A percentile compares a stretch with the other conserved stretches of the same genome.
Conservation (phyloP, 331 rosid species). For the Pyrus hybrid region DNA sequence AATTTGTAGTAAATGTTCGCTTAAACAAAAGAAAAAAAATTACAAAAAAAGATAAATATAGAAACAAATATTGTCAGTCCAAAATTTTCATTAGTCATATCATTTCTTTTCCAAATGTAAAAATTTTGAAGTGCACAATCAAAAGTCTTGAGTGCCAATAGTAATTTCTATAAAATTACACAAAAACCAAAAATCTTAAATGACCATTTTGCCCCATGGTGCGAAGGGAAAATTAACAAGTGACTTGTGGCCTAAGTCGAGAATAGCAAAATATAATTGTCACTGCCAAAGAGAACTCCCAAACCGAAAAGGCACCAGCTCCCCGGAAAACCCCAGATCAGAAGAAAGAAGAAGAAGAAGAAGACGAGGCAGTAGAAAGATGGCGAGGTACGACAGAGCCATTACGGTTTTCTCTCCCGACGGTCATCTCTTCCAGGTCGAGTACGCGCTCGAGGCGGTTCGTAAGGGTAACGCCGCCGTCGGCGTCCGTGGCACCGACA, state of each 20-base stretch:
- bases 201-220: background rate
- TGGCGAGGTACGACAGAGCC: conserved; percentile 99
- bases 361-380: background rate
- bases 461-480: conserved; percentile 99
- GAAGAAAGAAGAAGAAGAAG: background rate
- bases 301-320: background rate
- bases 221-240: background rate
- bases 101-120: no score
- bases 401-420: conserved; percentile 96
- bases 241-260: conserved; percentile 10
- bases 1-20: no score
- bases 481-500: conserved; percentile 95
- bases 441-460: conserved; percentile 98
- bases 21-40: no score
- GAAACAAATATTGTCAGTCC: no score
- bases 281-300: background rate
- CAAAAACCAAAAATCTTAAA: no score
- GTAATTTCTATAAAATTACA: no score
- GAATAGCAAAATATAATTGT: background rate
- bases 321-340: background rate
- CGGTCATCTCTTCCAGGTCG: conserved; percentile 96
- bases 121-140: no score
- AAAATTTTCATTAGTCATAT: no score
- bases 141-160: no score
- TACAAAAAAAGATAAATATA: no score